phyloP scores from a whole-genome alignment of 768 basidiomycete species.

The Cytidiella melzeri region DNA sequence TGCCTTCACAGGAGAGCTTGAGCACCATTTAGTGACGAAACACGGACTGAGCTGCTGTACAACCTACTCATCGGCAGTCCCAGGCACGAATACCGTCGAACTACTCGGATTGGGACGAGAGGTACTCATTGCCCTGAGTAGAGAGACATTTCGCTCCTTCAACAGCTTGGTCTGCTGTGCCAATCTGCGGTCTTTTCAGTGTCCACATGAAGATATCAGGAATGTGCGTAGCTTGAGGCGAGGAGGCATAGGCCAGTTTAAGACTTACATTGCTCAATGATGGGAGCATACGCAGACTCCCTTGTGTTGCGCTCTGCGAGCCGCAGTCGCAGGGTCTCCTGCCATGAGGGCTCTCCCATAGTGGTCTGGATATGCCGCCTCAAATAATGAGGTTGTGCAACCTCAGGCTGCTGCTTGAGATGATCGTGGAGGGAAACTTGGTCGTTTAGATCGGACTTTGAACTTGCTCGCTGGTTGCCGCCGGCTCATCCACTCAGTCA shows the following conservation, averaged over 20 bases:
- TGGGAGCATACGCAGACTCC: conserved; percentile 72
- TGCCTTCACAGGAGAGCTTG: conserved; percentile 76
- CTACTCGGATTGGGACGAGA: conserved; percentile 58
- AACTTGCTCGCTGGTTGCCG: conserved; percentile 9
- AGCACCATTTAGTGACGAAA: conserved; percentile 1
- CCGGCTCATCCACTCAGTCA: conserved; percentile 10
- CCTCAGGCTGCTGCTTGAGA: conserved; percentile 4
- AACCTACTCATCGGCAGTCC: conserved; percentile 67
- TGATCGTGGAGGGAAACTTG: conserved; percentile 8
- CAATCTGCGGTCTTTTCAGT: conserved; percentile 73
- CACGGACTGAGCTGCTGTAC: not conserved
- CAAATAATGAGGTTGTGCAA: conserved; percentile 2
- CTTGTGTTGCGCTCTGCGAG: conserved; percentile 79
- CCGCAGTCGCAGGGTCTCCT: conserved; percentile 72
- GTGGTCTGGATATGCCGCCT: conserved; percentile 11
- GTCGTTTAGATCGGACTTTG: conserved; percentile 21
- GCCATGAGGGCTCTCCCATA: conserved; percentile 85
- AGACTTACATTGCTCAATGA: conserved; percentile 88
- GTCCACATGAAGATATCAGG: conserved; percentile 18
- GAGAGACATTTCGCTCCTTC: conserved; percentile 86
- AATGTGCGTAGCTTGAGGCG: conserved; percentile 6
- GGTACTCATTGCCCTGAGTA: conserved; percentile 77
- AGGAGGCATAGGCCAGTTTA: conserved; percentile 2
- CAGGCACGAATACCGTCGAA: conserved; percentile 56
- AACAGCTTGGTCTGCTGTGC: conserved; percentile 89